Evolutionary conservation across 768 basidiomycete species (phyloP).

Genomic region (Rickenella mellea): DNA sequence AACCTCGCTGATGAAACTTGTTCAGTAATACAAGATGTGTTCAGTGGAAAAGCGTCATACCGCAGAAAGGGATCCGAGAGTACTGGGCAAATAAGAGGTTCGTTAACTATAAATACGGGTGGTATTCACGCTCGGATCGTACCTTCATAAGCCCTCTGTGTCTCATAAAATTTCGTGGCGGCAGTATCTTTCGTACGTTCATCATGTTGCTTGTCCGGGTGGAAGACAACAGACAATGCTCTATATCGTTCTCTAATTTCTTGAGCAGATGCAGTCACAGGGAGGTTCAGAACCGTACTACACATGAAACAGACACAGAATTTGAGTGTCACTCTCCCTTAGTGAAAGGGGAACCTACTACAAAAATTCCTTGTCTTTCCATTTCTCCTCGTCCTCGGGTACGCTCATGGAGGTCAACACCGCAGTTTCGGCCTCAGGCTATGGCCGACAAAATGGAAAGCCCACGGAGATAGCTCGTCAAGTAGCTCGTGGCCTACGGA

Average conservation of each 20-base stretch:
- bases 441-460: not conserved
- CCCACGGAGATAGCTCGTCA: too few species aligned
- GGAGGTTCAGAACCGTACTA: conserved; percentile 65
- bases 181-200: conserved; percentile 48
- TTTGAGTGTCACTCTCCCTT: not conserved
- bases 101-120: not conserved
- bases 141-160: conserved; percentile 83
- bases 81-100: conserved; percentile 27
- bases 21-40: conserved; percentile 8
- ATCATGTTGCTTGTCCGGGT: conserved; percentile 76
- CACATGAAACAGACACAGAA: not conserved
- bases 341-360: conserved; percentile 4
- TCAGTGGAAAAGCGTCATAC: conserved; percentile 25
- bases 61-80: conserved; percentile 64
- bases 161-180: conserved; percentile 56
- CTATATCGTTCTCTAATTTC: conserved; percentile 73
- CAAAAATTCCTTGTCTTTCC: conserved; percentile 4
- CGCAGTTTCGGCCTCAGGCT: not conserved
- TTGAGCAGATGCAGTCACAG: conserved; percentile 47
- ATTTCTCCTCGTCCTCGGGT: not conserved
- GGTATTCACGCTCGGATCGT: conserved; percentile 4
- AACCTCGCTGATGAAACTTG: conserved; percentile 39
- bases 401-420: not conserved
- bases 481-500: too few species aligned
- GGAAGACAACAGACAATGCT: conserved; percentile 65